Base-by-base conservation (phyloP, 148 eudicot genomes). In the Fallopia convolvulus region DNA sequence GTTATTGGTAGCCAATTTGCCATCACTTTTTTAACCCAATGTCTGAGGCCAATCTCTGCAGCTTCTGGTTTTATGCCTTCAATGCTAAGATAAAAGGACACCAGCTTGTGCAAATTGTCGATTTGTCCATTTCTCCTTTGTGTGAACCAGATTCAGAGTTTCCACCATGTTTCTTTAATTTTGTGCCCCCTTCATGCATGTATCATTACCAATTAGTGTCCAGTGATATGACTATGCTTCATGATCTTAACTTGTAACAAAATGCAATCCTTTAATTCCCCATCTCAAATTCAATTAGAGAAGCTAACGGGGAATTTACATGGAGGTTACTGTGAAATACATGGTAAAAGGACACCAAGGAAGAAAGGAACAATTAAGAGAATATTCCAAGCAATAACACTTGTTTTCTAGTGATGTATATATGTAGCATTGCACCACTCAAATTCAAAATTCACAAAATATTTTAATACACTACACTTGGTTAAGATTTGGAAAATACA, bases 61-160 rank as follows among this genome's bases (percentile, higher is more conserved):
- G 10, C 72, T 39, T 68, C 72, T 68, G 46, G 21, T 33, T 39
- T 15, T 33, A 39, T 68, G 72, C 72, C 72, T 68, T 68, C 72
- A 36, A 4, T 68, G 72, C 72, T 68, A 68, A 68, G 72, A 39
- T 68, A 68, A 68, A 76, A 70, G 5, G 76, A 75, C 49, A 68
- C 21, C 21, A 68, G 5, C 44, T 68, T 68, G 44, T 68, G 44
- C 72, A 39, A 36, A 33, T 68, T 66, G 72, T 66, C 72, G n/a
- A 66, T 33, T 66, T 68, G 72, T 68, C 72, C 72, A 68, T 68
- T 65, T 68, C 72, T 61, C 30, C 70, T 30, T 61, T 61, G 70
- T 61, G 68, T 61, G 70, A 61, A 44, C 30, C 30, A 26, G 30
- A 26, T 2, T 44, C 47, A 6, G 47, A 44, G 26, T 61, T 55